Base-by-base conservation (phyloP, 2,329 filamentous ascomycete genomes). In the Apiospora rasikravindrae region DNA sequence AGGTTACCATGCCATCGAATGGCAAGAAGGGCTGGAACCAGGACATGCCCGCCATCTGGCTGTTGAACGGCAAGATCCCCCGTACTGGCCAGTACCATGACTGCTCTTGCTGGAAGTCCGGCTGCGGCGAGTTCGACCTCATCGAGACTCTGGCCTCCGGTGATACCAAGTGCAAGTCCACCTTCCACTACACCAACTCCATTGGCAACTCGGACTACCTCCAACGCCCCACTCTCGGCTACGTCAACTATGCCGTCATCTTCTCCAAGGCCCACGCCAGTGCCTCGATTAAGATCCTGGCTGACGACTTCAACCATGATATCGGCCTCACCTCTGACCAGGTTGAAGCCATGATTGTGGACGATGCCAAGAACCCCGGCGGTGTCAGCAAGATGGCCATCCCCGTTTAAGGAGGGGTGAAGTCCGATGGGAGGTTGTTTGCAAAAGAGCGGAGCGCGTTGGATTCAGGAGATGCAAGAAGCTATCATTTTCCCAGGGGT, bases 31-130 rank as follows among this genome's bases (percentile, higher is more conserved):
- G 84, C 71, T 85, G 84, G 77, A 88, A 90, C 78, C 84, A 80
- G 57, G 90, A 95, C 82, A 93, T 93, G 87, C 92, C 93, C 11
- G 91, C 93, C 57, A 87, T 92, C 81, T 95, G 93, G 93, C 84
- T 92, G 69, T 88, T 95, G 73, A 95, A 95, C 82, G 90, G 89
- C 24, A 87, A 89, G 73, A 93, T 95, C 73, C 90, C 92, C 37
- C 90, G 90, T 73, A 91, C 91, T 6, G 84, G 88, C 6, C 92
- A 95, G 81, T 95, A 95, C 83, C 86, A 87, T 74, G 83, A 83
- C 2, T 95, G 93, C 86, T 93, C 89, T 73, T 95, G 93, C 86
- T 95, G 92, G 92, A 37, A 78, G 53, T 78, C 78, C 70, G 90
- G 89, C 49, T 95, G 93, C 79, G 93, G 92, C 77, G 93, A 96